Conservation (phyloP, 352 stramenopile genomes). For the Globisporangium echinulatum region DNA sequence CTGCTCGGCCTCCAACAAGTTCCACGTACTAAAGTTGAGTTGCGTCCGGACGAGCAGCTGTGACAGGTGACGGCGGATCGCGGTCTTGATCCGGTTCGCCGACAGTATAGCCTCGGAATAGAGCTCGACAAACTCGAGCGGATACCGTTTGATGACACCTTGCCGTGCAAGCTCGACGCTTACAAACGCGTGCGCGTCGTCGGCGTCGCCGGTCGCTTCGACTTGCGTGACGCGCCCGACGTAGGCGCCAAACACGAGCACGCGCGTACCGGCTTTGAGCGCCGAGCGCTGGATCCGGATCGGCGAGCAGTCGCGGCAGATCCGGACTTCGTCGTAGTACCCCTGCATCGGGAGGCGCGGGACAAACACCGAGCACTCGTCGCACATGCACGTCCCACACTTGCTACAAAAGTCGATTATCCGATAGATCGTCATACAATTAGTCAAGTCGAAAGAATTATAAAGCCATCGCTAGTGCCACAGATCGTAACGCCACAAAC, state of each 20-base stretch:
- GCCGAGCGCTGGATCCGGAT: conserved; percentile 63
- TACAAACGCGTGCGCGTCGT: conserved; percentile 45
- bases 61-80: conserved; percentile 61
- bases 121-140: conserved; percentile 66
- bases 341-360: conserved; percentile 71
- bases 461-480: too few relatives aligned
- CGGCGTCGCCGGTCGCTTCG: conserved; percentile 53
- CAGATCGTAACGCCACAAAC: background rate
- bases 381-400: conserved; percentile 80
- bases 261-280: conserved; percentile 57
- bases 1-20: conserved; percentile 70
- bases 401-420: conserved; percentile 25
- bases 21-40: conserved; percentile 85
- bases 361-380: conserved; percentile 77
- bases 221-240: conserved; percentile 54
- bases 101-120: conserved; percentile 76
- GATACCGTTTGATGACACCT: conserved; percentile 30
- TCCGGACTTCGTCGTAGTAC: conserved; percentile 79
- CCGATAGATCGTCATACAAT: background rate
- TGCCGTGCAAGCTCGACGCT: conserved; percentile 48
- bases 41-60: conserved; percentile 75
- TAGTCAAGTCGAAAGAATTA: conserved; percentile 2
- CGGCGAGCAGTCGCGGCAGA: conserved; percentile 75
- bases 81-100: conserved; percentile 78
- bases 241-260: conserved; percentile 74